phyloP scores from a whole-genome alignment of 139 green algal species.

The Parachlorella kessleri region DNA sequence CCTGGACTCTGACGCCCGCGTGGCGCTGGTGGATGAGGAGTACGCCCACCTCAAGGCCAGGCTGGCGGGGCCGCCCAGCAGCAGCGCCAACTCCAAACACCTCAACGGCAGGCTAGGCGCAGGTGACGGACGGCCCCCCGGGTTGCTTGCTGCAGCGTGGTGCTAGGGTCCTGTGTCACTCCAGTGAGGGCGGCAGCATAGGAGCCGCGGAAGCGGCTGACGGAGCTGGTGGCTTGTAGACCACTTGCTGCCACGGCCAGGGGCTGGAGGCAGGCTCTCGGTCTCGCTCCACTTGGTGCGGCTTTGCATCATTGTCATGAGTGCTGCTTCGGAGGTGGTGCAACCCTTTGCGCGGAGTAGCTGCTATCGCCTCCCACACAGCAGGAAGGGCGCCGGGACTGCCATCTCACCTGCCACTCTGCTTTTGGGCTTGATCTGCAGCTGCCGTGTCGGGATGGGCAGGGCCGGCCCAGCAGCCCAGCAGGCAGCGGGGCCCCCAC shows the following conservation, averaged over 20 bases:
- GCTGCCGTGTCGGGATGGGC: neutral
- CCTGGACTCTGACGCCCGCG: slow-evolving; percentile 68
- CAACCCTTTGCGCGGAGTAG: slow-evolving; percentile 10
- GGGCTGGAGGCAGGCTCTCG: too few species aligned
- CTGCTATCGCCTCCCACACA: neutral
- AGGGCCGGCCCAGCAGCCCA: neutral
- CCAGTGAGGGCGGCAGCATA: neutral
- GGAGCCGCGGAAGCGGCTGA: neutral
- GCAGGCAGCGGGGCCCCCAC: neutral
- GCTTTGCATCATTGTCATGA: too few species aligned
- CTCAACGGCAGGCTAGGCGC: too few species aligned
- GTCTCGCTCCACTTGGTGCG: too few species aligned
- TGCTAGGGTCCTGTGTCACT: neutral
- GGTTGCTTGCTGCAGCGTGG: too few species aligned
- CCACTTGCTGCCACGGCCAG: too few species aligned
- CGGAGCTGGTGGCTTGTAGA: slow-evolving; percentile 27
- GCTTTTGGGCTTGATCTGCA: too few species aligned
- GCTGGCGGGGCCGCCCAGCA: neutral
- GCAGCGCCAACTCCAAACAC: neutral
- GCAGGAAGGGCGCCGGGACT: neutral
- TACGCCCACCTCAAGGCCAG: neutral
- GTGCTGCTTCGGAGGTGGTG: too few species aligned
- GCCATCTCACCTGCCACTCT: too few species aligned
- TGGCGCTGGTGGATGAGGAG: slow-evolving; percentile 22
- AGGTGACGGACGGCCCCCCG: too few species aligned